These are phyloP conservation scores for Kwoniella dendrophila DNA, from an alignment of 768 basidiomycete genomes.

Conservation along the genomic window DNA sequence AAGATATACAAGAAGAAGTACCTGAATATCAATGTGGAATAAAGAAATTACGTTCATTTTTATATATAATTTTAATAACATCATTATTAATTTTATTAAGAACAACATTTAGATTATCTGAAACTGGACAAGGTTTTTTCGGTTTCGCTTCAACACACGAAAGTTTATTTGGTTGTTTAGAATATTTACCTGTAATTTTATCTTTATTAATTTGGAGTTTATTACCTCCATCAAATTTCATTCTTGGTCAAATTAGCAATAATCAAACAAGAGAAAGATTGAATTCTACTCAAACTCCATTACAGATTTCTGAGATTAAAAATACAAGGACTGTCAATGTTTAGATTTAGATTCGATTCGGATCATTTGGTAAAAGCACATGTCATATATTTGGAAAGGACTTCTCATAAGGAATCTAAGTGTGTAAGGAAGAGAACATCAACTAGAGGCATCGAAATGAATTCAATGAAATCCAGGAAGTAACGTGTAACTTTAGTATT, in stretches of 20 bases:
- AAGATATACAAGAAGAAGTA: too few species aligned
- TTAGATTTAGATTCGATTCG: too few species aligned
- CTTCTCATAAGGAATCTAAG: too few species aligned
- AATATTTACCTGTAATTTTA: conserved; percentile 47
- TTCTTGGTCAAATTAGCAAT: conserved; percentile 2
- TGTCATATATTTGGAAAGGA: too few species aligned
- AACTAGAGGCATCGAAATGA: too few species aligned
- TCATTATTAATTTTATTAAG: conserved; percentile 50
- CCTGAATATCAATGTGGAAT: too few species aligned
- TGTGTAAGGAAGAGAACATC: too few species aligned
- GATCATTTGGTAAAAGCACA: neutral
- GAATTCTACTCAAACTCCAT: neutral
- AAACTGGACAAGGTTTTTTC: conserved; percentile 55
- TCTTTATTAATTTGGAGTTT: conserved; percentile 41
- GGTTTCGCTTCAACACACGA: conserved; percentile 44
- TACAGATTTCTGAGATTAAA: neutral
- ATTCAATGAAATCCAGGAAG: too few species aligned
- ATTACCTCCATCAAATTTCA: conserved; percentile 25
- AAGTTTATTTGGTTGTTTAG: conserved; percentile 45
- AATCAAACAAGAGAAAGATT: neutral
- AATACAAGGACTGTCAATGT: too few species aligned
- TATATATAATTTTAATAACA: conserved; percentile 44
- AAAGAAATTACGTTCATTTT: conserved; percentile 27
- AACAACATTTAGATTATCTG: conserved; percentile 55
- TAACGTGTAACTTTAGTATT: neutral